phyloP scores from a whole-genome alignment of 495 filamentous ascomycete species.

The Penicillium cosmopolitanum region DNA sequence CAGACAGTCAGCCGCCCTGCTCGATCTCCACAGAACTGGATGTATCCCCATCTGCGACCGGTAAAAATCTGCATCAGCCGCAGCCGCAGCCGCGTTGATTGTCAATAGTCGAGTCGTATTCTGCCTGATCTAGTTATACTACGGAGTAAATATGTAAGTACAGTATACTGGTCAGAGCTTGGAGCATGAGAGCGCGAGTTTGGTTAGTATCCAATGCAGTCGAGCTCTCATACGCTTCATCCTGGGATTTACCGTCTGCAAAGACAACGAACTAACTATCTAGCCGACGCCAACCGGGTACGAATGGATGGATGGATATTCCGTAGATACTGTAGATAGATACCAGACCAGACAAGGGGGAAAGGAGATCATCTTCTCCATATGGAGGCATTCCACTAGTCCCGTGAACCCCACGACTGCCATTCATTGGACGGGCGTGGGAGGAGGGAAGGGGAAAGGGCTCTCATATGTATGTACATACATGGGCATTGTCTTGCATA shows the following conservation, averaged over 20 bases:
- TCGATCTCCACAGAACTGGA: too few species aligned
- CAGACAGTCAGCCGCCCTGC: too few species aligned
- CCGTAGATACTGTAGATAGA: too few species aligned
- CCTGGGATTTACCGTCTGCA: conserved; percentile 15
- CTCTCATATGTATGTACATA: background rate
- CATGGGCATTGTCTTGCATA: background rate
- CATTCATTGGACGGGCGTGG: conserved; percentile 10
- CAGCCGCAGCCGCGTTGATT: background rate
- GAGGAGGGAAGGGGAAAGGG: conserved; percentile 12
- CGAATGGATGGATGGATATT: background rate
- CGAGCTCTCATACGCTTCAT: background rate
- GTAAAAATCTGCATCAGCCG: background rate
- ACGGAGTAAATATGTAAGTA: too few species aligned
- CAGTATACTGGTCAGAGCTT: too few species aligned
- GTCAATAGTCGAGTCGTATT: background rate
- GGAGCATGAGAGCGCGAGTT: background rate
- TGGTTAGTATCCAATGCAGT: background rate
- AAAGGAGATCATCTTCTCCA: conserved; percentile 8
- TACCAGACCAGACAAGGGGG: background rate
- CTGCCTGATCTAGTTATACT: too few species aligned
- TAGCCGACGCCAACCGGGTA: background rate
- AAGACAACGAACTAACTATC: background rate
- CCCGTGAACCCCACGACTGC: conserved; percentile 16
- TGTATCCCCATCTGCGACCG: conserved; percentile 1
- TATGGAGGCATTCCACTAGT: conserved; percentile 15